Evolutionary conservation across 2,329 filamentous ascomycete species (phyloP), one percentile per base, ranked within the genome.

Genomic region (Cladosporium sp.): DNA sequence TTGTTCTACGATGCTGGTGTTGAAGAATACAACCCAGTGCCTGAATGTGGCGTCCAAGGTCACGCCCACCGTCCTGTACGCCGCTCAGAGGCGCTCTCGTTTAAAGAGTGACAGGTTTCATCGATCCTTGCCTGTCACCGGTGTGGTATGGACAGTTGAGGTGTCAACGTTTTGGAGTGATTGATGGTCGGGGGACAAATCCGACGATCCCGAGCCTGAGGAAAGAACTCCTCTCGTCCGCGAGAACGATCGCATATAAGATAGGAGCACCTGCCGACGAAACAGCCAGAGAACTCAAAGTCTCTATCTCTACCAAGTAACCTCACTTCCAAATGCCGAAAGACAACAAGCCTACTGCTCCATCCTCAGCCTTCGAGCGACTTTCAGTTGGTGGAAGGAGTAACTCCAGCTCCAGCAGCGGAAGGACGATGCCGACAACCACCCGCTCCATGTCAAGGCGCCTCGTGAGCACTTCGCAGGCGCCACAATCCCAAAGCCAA

Each of bases 361-460:
- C 40, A 8, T 20, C 19, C 9, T 37, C 29, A 7, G 43, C 30
- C 8, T 24, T 45, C n/a, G 15, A 17, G 13, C 30, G 20, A 13
- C 43, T 45, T 18, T 19, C 30, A 24, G 20, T 45, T 29, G 34
- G 18, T 15, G 17, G n/a, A 7, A 44, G 20, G 15, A 17, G 34
- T 4, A 20, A 13, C 27, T 4, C 2, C 27, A 34, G 17, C 27
- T 22, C 13, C 41, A 44, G 24, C 32, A 51, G 22, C 32, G 48
- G 48, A 32, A 27, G 17, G 24, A 44, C 18, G 22, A 51, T 51
- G 48, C 32, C 48, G n/a, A 20, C 37, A 20, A 51, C 40, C 24
- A 51, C 48, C 34, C 39, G 48, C 12, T 38, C 40, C 5, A 43
- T 42, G 47, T 17, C 36, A 13, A 24, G 18, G 8, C 22, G 22